phyloP scores from a whole-genome alignment of 139 green algal species.

The Micromonas commoda region DNA sequence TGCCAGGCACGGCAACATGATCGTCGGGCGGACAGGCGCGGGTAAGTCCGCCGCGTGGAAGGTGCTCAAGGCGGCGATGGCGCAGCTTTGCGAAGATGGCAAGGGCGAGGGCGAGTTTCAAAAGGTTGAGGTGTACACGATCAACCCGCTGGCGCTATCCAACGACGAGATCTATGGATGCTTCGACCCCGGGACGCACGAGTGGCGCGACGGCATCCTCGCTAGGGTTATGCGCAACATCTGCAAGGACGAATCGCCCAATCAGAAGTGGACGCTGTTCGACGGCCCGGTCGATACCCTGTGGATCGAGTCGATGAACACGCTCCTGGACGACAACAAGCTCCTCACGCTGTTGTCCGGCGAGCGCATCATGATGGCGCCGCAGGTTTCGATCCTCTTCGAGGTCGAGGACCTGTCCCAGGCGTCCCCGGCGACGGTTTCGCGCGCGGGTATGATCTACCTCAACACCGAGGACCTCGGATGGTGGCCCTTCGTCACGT shows the following conservation, averaged over 20 bases:
- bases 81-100: conserved; percentile 34
- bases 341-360: conserved; percentile 65
- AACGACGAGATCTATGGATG: conserved; percentile 78
- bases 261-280: conserved; percentile 74
- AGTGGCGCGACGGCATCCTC: conserved; percentile 69
- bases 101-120: conserved; percentile 23
- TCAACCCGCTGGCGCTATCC: conserved; percentile 73
- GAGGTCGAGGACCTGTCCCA: conserved; percentile 74
- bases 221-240: conserved; percentile 63
- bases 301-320: conserved; percentile 84
- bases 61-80: conserved; percentile 59
- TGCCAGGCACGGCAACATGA: conserved; percentile 84
- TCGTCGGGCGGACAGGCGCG: conserved; percentile 73
- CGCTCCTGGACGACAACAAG: conserved; percentile 76
- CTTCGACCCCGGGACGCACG: conserved; percentile 63
- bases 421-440: conserved; percentile 63
- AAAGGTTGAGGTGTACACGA: conserved; percentile 63
- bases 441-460: conserved; percentile 74
- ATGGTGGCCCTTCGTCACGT: conserved; percentile 60
- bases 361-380: conserved; percentile 69
- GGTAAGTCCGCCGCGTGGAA: conserved; percentile 77
- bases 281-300: conserved; percentile 77
- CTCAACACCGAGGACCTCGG: conserved; percentile 75
- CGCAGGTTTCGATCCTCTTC: conserved; percentile 67
- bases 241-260: conserved; percentile 56